Evolutionary conservation across 306 rosid genomes (phyloP), one percentile per base, ranked within the genome.

Genomic region (Cicer chorassanicum): DNA sequence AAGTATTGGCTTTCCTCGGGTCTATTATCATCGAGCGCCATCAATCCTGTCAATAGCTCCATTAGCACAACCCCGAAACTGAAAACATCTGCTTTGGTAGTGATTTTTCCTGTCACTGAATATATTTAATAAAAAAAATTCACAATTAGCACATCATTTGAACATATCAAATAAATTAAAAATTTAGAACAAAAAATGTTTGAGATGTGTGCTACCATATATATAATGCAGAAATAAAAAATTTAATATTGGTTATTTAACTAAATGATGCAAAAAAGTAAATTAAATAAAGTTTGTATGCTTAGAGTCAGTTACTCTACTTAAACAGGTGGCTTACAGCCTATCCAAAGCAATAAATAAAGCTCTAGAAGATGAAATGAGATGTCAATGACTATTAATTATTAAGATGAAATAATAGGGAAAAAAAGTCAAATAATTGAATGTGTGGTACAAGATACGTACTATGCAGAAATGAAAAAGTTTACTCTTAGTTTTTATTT

Each of bases 1-100:
- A 95, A 78, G 89, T 95, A 89, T 55, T 89, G 99, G 77, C 87
- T 86, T 82, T 95, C 99, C 80, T 95, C 99, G 0, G 99, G 86
- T 70, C 98, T 85, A 54, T 82, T 77, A 42, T 92, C 99, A 40
- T 92, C 99, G 19, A 95, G 96, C 43, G 99, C 98, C 98, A 88
- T 89, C 82, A 90, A 60, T 73, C 99, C 99, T 1, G 99, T 92
- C 82, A 95, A 40, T 9, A 95, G 84, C 86, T 95, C 99, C 99
- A 95, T 92, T 66, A 95, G 77, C 39, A 95, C 99, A 63, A 95
- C 99, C n/a, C 99, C 99, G 4, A 90, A 95, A 85, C 99, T 95
- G 80, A 95, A 95, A 77, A 95, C 99, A 80, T 95, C 99, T 29
- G 76, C 98, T 85, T 95, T 95, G 38, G 99, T 95, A 6, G 99